These are phyloP conservation scores for Berberis vulgaris DNA, from an alignment of 164 flowering plant species.

Conservation along the genomic window DNA sequence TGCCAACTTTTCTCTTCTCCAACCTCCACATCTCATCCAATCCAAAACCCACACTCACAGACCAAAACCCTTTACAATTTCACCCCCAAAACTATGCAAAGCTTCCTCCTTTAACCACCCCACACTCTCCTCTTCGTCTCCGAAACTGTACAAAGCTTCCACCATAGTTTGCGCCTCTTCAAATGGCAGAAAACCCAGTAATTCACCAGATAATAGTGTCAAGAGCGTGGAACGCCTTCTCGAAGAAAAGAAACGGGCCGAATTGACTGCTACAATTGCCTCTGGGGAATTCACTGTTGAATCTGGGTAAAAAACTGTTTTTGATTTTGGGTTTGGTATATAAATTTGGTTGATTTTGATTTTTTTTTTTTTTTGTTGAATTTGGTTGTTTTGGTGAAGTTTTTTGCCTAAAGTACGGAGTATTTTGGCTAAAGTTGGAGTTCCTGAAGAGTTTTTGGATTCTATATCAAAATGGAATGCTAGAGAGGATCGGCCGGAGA, in stretches of 20 bases:
- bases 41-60: slow-evolving; percentile 8
- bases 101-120: not conserved
- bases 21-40: not conserved
- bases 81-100: not conserved
- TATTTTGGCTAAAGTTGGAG: slow-evolving; percentile 50
- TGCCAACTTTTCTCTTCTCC: slow-evolving; percentile 14
- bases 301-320: slow-evolving; percentile 39
- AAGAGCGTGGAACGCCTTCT: slow-evolving; percentile 38
- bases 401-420: slow-evolving; percentile 36
- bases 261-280: slow-evolving; percentile 74
- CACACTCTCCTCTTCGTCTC: not conserved
- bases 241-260: slow-evolving; percentile 67
- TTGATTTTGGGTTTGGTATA: not conserved
- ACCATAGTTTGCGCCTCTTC: slow-evolving; percentile 34
- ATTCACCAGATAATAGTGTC: slow-evolving; percentile 17
- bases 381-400: slow-evolving; percentile 18
- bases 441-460: slow-evolving; percentile 41
- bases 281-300: slow-evolving; percentile 85
- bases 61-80: slow-evolving; percentile 9
- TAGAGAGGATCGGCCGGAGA: slow-evolving; percentile 26
- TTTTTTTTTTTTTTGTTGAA: slow-evolving; percentile 3
- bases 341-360: not conserved
- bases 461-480: slow-evolving; percentile 23
- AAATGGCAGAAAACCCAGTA: slow-evolving; percentile 42
- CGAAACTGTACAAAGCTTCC: not conserved